Percentiles rank a stretch among this genome's conserved stretches.
Evolutionary conservation across 1,139 yeast species (phyloP).

Genomic region (Hemisphaericaspora xylofermentans): DNA sequence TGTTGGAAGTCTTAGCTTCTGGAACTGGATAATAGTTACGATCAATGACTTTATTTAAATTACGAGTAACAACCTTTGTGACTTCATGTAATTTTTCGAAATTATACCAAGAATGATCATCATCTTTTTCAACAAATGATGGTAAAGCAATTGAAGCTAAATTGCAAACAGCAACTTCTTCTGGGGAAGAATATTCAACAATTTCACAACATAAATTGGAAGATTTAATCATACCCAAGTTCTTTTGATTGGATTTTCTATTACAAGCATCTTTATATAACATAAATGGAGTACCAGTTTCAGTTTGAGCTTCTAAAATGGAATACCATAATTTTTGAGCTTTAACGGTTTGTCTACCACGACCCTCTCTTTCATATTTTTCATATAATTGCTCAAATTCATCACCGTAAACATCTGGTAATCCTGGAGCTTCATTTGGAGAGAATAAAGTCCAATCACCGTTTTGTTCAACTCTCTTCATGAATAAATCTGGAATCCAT

Average conservation of each 20-base stretch:
- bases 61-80: conserved; percentile 52
- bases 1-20: conserved; percentile 51
- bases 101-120: conserved; percentile 43
- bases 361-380: conserved; percentile 68
- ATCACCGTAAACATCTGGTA: conserved; percentile 76
- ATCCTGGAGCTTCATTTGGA: conserved; percentile 86
- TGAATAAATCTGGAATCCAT: conserved; percentile 88
- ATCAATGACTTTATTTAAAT: conserved; percentile 57
- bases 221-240: conserved; percentile 82
- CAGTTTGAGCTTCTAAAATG: conserved; percentile 85
- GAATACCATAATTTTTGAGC: conserved; percentile 91
- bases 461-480: conserved; percentile 81
- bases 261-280: conserved; percentile 88
- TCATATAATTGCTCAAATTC: conserved; percentile 73
- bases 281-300: conserved; percentile 93
- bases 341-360: conserved; percentile 68
- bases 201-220: conserved; percentile 90
- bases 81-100: conserved; percentile 55
- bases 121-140: conserved; percentile 54
- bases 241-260: conserved; percentile 79
- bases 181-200: conserved; percentile 83
- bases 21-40: conserved; percentile 57
- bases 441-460: conserved; percentile 84
- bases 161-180: conserved; percentile 90
- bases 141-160: conserved; percentile 86